A percentile compares a stretch with the other conserved stretches of the same genome.
Evolutionary conservation across 768 basidiomycete genomes (phyloP).

Genomic region (Russula compacta): DNA sequence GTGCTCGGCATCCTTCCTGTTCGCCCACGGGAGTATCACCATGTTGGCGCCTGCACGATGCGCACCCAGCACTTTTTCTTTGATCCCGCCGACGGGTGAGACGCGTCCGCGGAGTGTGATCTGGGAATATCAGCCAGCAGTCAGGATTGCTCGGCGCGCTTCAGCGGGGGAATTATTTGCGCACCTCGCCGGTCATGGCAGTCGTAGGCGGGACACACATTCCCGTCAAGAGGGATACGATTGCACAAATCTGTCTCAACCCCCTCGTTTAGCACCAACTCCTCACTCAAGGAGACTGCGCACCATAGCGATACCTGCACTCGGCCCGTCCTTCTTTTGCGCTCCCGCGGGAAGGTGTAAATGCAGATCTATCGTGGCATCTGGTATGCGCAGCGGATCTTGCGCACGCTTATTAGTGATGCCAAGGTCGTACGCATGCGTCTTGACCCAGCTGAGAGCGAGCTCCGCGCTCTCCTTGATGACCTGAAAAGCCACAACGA

Average conservation of each 20-base stretch:
- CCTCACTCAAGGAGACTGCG: constrained; percentile 16
- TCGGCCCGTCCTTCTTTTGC: constrained; percentile 90
- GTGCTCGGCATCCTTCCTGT: constrained; percentile 80
- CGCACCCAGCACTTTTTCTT: constrained; percentile 86
- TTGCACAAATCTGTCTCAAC: constrained; percentile 56
- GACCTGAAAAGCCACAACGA: neutral
- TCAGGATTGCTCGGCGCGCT: neutral
- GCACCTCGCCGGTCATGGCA: constrained; percentile 87
- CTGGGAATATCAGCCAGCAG: constrained; percentile 24
- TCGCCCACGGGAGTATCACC: constrained; percentile 77
- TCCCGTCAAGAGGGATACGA: constrained; percentile 77
- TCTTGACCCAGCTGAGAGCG: constrained; percentile 88
- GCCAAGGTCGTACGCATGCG: constrained; percentile 69
- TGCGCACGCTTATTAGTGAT: constrained; percentile 61
- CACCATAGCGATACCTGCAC: constrained; percentile 85
- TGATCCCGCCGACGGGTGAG: constrained; percentile 82
- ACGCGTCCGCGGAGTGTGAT: constrained; percentile 79
- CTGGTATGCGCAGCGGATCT: constrained; percentile 67
- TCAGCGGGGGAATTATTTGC: neutral
- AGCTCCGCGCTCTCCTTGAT: constrained; percentile 90
- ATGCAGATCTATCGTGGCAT: constrained; percentile 66
- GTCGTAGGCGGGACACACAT: constrained; percentile 60
- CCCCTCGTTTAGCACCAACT: neutral
- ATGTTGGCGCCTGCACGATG: constrained; percentile 79
- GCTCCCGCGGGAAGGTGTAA: constrained; percentile 84